Evolutionary conservation across 345 rosid genomes (phyloP), one percentile per base, ranked within the genome.

Genomic region (Laguncularia racemosa): DNA sequence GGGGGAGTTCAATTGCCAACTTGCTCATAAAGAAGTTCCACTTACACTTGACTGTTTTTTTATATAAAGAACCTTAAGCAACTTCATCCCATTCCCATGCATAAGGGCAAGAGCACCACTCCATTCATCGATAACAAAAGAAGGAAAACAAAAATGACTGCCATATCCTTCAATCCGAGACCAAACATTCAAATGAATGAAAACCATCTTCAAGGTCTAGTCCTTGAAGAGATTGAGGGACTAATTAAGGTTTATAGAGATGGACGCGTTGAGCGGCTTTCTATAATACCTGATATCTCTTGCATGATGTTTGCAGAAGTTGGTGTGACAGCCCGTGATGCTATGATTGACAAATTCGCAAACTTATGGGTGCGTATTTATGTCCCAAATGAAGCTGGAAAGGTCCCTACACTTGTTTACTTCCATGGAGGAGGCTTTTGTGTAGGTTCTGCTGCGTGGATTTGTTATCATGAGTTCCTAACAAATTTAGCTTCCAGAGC

Each of bases 371-470:
- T 79, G 17, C 84, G 95, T 43, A 70, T 86, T 47, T 90, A 86
- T 51, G 75, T 72, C 46, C 97, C 95, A 3, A 63, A n/a, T 14
- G 45, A 49, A 17, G 63, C 73, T 3, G 53, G 55, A 40, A 23
- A 15, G 33, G 70, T 73, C 6, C 90, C 85, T 49, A 55, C 85
- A 48, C 46, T 88, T 4, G 74, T 83, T 16, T 81, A 81, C 70
- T 86, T 83, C 74, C 89, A 86, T 40, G 89, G 88, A 23, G 95
- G 89, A 38, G 95, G 89, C 14, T 86, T 79, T 40, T 86, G 85
- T 18, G 67, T 79, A 2, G 89, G 95, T 54, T 77, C 86, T 0
- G 76, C 84, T 17, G 78, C 82, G 48, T 82, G 88, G 88, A 72
- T 58, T 46, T 80, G 85, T 71, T 85, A 82, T 76, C 88, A 85